Conservation (phyloP, 2,329 filamentous ascomycete species). For the Acarospora socialis region DNA sequence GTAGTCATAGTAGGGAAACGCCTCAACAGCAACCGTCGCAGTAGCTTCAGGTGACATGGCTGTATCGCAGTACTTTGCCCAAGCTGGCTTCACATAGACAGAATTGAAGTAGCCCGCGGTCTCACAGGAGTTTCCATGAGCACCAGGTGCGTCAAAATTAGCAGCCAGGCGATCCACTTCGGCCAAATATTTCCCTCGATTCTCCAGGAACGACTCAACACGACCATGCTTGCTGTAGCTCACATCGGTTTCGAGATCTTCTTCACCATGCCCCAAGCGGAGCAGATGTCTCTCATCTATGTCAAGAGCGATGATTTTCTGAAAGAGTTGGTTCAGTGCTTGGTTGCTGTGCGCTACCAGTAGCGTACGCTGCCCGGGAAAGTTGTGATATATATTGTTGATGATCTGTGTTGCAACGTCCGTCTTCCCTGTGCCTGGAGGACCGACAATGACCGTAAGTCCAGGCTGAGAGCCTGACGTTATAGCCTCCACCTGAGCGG, state of each 20-base stretch:
- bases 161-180: constrained; percentile 78
- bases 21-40: constrained; percentile 47
- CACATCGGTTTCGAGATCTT: constrained; percentile 72
- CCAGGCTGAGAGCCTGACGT: constrained; percentile 88
- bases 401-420: constrained; percentile 98
- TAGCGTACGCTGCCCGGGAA: constrained; percentile 78
- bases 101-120: constrained; percentile 94
- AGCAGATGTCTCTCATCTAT: constrained; percentile 92
- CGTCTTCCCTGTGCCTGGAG: constrained; percentile 96
- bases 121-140: constrained; percentile 92
- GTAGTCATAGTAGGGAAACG: constrained; percentile 79
- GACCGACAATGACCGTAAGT: constrained; percentile 83
- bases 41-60: constrained; percentile 42
- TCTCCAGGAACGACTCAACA: constrained; percentile 89
- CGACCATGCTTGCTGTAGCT: constrained; percentile 90
- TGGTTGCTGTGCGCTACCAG: constrained; percentile 96
- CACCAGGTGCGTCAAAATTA: constrained; percentile 75
- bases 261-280: constrained; percentile 85
- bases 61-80: constrained; percentile 67
- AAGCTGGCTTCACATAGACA: constrained; percentile 78
- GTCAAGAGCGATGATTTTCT: constrained; percentile 91
- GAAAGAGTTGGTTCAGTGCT: constrained; percentile 90
- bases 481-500: constrained; percentile 82
- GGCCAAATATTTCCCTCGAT: constrained; percentile 59
- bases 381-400: constrained; percentile 97